Base-by-base conservation (phyloP, 805 yeast genomes). In the Wickerhamiella kurtzmanii region DNA sequence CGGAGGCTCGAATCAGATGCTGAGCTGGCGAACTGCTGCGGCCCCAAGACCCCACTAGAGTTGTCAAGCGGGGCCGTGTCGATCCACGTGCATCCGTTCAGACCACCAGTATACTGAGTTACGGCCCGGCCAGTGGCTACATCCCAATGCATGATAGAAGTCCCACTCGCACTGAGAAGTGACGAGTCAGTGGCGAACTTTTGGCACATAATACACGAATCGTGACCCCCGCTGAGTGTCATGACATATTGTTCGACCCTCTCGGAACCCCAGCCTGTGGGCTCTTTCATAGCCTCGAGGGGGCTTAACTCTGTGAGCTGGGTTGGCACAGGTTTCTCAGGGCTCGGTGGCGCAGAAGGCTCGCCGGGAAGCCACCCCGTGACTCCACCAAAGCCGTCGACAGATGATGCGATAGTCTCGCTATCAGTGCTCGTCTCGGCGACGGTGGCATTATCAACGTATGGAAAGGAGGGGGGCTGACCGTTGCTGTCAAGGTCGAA, bases 91-190 rank as follows among this genome's bases (percentile, higher is more conserved):
- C 88, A 95, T 17, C 95, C 95, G 60, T 87, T 89, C 52, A 82
- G 89, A 60, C 88, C 96, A 0, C 96, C 96, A 56, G 85, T 85
- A 60, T 86, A 86, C 59, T 86, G 95, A 49, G 95, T 70, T 2
- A 88, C 94, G 2, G 94, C 82, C 62, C 85, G 94, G 55, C 94
- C 85, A 5, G 88, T 80, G 4, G 86, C 75, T 44, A 89, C 69
- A 64, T 89, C 97, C 97, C 97, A 89, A 44, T 87, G 43, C n/a
- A 42, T 28, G 9, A 47, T 40, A n/a, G 28, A 35, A 17, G 53
- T 56, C 17, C 48, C 49, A 1, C 49, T 41, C 20, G 47, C 56
- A 9, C 50, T 44, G 2, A 49, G 38, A 2, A 51, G 44, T 2
- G 20, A 21, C 11, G 15, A 3, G 15, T 50, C 55, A 37, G 32